phyloP scores from a whole-genome alignment of 2,329 filamentous ascomycete genomes.

The Fragosphaeria purpurea region DNA sequence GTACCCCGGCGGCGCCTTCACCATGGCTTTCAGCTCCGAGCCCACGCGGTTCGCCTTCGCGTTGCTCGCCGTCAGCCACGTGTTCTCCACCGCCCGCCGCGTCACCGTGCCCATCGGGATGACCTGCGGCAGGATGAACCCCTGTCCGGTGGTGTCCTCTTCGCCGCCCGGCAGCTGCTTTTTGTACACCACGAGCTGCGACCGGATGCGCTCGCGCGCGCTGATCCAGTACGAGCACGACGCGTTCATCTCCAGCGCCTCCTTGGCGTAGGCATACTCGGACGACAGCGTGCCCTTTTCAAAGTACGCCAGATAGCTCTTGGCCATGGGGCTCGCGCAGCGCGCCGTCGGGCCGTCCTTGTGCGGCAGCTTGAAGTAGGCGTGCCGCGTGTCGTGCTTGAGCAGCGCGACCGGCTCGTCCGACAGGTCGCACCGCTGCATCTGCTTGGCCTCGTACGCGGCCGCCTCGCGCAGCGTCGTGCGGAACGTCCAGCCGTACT shows the following conservation, averaged over 20 bases:
- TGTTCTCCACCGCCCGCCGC: conserved; percentile 88
- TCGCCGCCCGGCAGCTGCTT: conserved; percentile 3
- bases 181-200: conserved; percentile 90
- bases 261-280: conserved; percentile 81
- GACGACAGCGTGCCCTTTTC: conserved; percentile 82
- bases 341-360: conserved; percentile 84
- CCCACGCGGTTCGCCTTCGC: conserved; percentile 93
- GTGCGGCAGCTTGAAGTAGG: conserved; percentile 90
- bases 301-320: conserved; percentile 83
- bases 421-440: conserved; percentile 64
- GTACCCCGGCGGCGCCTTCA: conserved; percentile 82
- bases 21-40: conserved; percentile 94
- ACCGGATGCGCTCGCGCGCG: conserved; percentile 81
- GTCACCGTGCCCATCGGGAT: conserved; percentile 99
- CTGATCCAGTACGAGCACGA: conserved; percentile 99
- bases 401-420: conserved; percentile 61
- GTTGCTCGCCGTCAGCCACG: conserved; percentile 95
- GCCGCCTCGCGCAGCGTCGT: conserved; percentile 53
- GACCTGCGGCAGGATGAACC: conserved; percentile 87
- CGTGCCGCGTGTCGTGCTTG: conserved; percentile 52
- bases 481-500: conserved; percentile 85
- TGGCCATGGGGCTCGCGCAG: conserved; percentile 81
- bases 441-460: conserved; percentile 60
- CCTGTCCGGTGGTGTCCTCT: conserved; percentile 25
- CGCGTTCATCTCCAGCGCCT: conserved; percentile 95